Evolutionary conservation across 2,329 filamentous ascomycete species (phyloP).

Genomic region (Byssothecium circinans): DNA sequence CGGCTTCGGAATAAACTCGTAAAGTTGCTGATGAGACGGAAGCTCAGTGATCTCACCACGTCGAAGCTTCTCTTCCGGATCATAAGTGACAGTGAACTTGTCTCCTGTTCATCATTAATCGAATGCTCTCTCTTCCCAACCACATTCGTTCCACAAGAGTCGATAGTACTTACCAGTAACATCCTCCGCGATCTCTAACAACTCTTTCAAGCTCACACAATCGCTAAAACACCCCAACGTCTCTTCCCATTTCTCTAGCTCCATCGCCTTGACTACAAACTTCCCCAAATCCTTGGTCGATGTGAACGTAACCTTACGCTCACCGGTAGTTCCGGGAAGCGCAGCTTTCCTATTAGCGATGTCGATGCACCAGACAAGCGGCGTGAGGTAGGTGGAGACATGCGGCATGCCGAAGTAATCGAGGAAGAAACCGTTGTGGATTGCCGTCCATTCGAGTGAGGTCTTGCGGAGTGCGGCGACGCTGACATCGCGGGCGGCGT

Average conservation of each 20-base stretch:
- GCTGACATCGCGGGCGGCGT: constrained; percentile 10
- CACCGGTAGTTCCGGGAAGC: constrained; percentile 19
- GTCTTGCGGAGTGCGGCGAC: constrained; percentile 19
- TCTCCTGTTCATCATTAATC: constrained; percentile 30
- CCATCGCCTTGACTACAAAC: constrained; percentile 16
- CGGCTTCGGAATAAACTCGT: constrained; percentile 19
- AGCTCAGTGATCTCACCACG: constrained; percentile 18
- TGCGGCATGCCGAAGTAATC: constrained; percentile 37
- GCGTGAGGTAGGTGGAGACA: constrained; percentile 18
- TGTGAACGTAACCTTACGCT: constrained; percentile 16
- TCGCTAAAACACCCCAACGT: constrained; percentile 38
- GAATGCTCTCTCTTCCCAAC: neutral
- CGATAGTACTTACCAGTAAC: constrained; percentile 17
- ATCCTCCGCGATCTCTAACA: constrained; percentile 48
- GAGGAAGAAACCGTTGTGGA: constrained; percentile 32
- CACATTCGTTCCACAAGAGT: neutral
- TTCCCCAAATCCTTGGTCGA: constrained; percentile 21
- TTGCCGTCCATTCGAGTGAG: constrained; percentile 27
- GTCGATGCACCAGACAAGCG: constrained; percentile 17
- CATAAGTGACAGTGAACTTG: constrained; percentile 21
- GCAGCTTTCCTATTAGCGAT: constrained; percentile 16
- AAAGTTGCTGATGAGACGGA: constrained; percentile 14
- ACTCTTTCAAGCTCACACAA: constrained; percentile 49
- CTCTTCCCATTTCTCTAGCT: constrained; percentile 39
- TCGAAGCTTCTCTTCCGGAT: constrained; percentile 17